A percentile compares a stretch with the other conserved stretches of the same genome.
Conservation (phyloP, 768 basidiomycete genomes). For the Coprinopsis cinerea region DNA sequence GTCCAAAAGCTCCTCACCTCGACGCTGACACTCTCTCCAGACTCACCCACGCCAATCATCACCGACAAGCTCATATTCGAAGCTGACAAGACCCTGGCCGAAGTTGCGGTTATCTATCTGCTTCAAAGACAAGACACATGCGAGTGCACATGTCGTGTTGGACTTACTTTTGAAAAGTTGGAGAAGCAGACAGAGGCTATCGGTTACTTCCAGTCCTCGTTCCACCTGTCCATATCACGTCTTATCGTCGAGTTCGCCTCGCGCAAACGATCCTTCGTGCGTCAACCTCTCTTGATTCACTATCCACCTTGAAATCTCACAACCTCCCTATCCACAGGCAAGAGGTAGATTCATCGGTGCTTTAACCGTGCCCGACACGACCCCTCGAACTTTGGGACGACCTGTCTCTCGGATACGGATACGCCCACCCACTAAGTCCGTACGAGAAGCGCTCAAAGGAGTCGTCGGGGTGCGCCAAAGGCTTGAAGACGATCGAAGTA, state of each 20-base stretch:
- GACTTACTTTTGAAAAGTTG: conserved; percentile 55
- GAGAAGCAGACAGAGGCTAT: conserved; percentile 64
- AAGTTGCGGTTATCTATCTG: conserved; percentile 43
- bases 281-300: background rate
- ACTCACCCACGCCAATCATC: too few species aligned
- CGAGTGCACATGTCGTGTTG: conserved; percentile 50
- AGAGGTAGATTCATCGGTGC: conserved; percentile 72
- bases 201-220: conserved; percentile 84
- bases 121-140: conserved; percentile 44
- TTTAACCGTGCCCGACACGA: conserved; percentile 52
- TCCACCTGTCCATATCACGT: conserved; percentile 64
- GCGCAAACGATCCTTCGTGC: conserved; percentile 41
- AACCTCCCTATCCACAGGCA: conserved; percentile 41
- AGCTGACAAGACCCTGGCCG: conserved; percentile 57
- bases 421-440: conserved; percentile 28
- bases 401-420: conserved; percentile 43
- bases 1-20: conserved; percentile 54
- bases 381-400: conserved; percentile 66
- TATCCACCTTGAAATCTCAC: background rate
- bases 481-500: conserved; percentile 32
- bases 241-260: conserved; percentile 72
- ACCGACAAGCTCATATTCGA: too few species aligned
- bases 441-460: conserved; percentile 50
- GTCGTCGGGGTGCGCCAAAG: conserved; percentile 38
- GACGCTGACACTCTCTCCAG: conserved; percentile 43